Base-by-base conservation (phyloP, 2,329 filamentous ascomycete species). In the Ustilaginoidea virens region DNA sequence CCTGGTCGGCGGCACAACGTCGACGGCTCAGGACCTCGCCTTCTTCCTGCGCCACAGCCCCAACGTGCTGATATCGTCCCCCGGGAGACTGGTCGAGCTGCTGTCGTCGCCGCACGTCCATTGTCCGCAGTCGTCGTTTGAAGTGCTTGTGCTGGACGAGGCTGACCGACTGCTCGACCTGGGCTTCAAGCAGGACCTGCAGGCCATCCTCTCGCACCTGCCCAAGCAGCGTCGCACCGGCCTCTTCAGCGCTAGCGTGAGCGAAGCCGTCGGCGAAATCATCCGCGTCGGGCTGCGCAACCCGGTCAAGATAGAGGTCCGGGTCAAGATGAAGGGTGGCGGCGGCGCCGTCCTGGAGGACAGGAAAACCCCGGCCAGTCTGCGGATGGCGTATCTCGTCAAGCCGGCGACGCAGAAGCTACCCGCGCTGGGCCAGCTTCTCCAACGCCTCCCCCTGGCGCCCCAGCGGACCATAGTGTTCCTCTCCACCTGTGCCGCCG, bases 161-260 rank as follows among this genome's bases (percentile, higher is more conserved):
- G 90, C 87, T 28, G 90, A 98, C 52, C 69, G 90, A 34, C 60
- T 98, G 16, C 63, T 98, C 8, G 90, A 98, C 53, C 66, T 96
- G 14, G 90, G 92, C 5, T 96, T 98, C 55, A 90, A 92, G 51
- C 76, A 81, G 32, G 85, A 93, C 40, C 55, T 98, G 17, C 82
- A 90, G 41, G 80, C 74, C 31, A 93, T 96, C 23, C 58, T 98
- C 14, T 71, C 73, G 0, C 69, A 80, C 11, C 58, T 98, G 5
- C 90, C 90, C 0, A 98, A 98, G 48, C 90, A 98, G 50, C 67
- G 90, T 29, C 69, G 90, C 27, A 98, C 90, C 0, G 90, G 90
- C 0, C 60, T 98, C 0, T 98, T 96, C 55, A 93, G 83, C 45
- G 90, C 90, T 9, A 92, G 80, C 44, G 80, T 98, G n/a, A 90